These are phyloP conservation scores for Pichia cephalocereana DNA, from an alignment of 805 yeast species.

Conservation along the genomic window DNA sequence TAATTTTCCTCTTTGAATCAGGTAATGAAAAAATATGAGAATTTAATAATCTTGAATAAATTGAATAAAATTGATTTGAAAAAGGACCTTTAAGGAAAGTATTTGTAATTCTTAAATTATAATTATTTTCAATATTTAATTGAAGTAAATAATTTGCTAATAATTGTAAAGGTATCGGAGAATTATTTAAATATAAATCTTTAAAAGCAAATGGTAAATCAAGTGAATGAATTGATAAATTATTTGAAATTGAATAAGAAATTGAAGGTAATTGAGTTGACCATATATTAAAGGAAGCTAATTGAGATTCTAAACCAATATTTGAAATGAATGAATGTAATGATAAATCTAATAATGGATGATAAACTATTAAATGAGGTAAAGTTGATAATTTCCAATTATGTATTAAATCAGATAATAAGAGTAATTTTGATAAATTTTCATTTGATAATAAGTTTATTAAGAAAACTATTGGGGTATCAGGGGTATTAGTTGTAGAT, in stretches of 20 bases:
- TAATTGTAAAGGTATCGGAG: constrained; percentile 36
- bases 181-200: constrained; percentile 10
- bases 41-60: constrained; percentile 26
- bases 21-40: constrained; percentile 22
- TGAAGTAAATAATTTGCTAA: constrained; percentile 43
- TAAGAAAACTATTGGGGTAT: background rate
- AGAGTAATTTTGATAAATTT: too few species aligned
- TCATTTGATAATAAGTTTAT: background rate
- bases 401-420: too few species aligned
- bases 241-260: constrained; percentile 13
- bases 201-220: constrained; percentile 20
- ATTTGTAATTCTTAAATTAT: constrained; percentile 41
- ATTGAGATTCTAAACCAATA: constrained; percentile 20
- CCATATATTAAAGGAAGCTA: constrained; percentile 10
- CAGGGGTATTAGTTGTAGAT: too few species aligned
- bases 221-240: constrained; percentile 29
- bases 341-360: constrained; percentile 7
- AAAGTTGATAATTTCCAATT: background rate
- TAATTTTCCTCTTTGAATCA: constrained; percentile 27
- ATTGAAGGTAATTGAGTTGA: constrained; percentile 27
- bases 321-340: constrained; percentile 15
- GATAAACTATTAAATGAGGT: constrained; percentile 2
- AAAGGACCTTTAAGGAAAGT: constrained; percentile 51
- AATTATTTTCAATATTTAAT: constrained; percentile 32
- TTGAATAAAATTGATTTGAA: constrained; percentile 39